Base-by-base conservation (phyloP, 2,329 filamentous ascomycete genomes). In the Raffaelea deltoideospora region DNA sequence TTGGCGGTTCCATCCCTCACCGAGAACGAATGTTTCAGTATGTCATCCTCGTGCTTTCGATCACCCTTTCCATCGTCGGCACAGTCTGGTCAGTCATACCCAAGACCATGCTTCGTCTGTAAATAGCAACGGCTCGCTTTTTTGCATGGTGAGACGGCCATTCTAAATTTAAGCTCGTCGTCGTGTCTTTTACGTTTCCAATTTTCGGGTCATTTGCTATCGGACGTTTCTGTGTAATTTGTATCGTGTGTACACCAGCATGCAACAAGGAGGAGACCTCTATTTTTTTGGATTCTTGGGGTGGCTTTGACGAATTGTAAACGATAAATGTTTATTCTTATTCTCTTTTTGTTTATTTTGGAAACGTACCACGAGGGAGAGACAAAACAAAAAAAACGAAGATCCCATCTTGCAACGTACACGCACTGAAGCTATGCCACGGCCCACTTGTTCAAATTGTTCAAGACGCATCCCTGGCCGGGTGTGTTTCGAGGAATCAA, bases 51-150 rank as follows among this genome's bases (percentile, higher is more conserved):
- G 53, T 73, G 5, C 50, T 82, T 11, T 90, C 82, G 38, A 65
- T 71, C 1, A 50, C 76, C 17, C 58, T 95, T 52, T 88, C 83
- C 11, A 47, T 77, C 15, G 54, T 88, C 5, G 86, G 86, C 32
- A 96, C 88, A 0, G 68, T 84, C 3, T 94, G 84, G 72, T 86
- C 86, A 5, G 90, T 90, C 56, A 56, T 95, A 50, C 87, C 87
- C 3, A 86, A 80, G 61, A 72, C 76, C 43, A 59, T 79, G 46
- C 71, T 88, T 50, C 73, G 74, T 29, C 67, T 67, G 43, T n/a
- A n/a, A n/a, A n/a, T n/a, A n/a, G n/a, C n/a, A n/a, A n/a, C n/a
- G n/a, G n/a, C n/a, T n/a, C n/a, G n/a, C n/a, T n/a, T n/a, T n/a
- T n/a, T n/a, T n/a, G n/a, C n/a, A n/a, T n/a, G n/a, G n/a, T n/a